A percentile compares a stretch with the other conserved stretches of the same genome.
Conservation (phyloP, 495 filamentous ascomycete species). For the Chaetomium tenue region DNA sequence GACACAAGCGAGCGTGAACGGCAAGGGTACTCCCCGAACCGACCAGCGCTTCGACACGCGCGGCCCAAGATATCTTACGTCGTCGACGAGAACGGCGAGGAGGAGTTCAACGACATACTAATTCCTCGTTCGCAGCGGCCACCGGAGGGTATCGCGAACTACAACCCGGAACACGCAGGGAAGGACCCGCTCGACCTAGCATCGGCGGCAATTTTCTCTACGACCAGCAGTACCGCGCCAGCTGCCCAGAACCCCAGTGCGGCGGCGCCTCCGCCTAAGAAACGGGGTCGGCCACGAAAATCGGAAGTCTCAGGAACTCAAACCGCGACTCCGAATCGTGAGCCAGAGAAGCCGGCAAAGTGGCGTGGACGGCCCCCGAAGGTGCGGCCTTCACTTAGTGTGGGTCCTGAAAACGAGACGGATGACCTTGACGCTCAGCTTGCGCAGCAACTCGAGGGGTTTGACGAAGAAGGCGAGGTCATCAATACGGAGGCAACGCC, state of each 20-base stretch:
- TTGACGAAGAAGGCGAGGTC: slow-evolving; percentile 34
- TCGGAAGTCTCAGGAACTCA: slow-evolving; percentile 17
- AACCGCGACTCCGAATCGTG: background rate
- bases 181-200: slow-evolving; percentile 45
- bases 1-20: slow-evolving; percentile 21
- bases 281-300: slow-evolving; percentile 31
- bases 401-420: slow-evolving; percentile 7
- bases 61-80: slow-evolving; percentile 45
- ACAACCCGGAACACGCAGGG: slow-evolving; percentile 21
- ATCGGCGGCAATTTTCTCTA: slow-evolving; percentile 31
- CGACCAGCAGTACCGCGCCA: slow-evolving; percentile 6
- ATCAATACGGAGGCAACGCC: slow-evolving; percentile 8
- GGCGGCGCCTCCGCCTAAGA: slow-evolving; percentile 18
- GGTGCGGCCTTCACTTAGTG: slow-evolving; percentile 8
- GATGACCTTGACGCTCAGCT: slow-evolving; percentile 31
- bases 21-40: slow-evolving; percentile 33
- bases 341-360: slow-evolving; percentile 7
- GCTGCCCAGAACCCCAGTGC: background rate
- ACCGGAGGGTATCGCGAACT: slow-evolving; percentile 22
- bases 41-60: slow-evolving; percentile 46
- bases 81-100: slow-evolving; percentile 38
- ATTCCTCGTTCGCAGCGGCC: slow-evolving; percentile 32
- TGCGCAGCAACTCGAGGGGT: slow-evolving; percentile 29
- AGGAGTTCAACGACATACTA: slow-evolving; percentile 41
- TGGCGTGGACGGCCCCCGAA: slow-evolving; percentile 30